Evolutionary conservation across 2,329 filamentous ascomycete species (phyloP), one percentile per base, ranked within the genome.

Genomic region (Epichloe baconii): DNA sequence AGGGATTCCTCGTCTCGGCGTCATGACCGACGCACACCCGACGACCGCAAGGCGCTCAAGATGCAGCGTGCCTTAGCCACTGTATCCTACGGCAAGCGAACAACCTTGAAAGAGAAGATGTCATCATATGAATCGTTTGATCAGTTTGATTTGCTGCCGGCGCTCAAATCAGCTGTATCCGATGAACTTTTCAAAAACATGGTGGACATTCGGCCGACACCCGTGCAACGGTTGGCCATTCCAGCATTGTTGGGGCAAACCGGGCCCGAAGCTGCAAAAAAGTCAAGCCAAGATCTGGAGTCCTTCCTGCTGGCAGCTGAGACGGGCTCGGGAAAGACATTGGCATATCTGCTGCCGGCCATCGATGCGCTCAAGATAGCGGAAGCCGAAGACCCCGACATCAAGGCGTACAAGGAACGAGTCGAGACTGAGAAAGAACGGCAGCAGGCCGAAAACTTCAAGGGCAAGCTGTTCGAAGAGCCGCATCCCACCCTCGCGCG

Each of bases 261-360:
- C 23, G 54, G 55, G 6, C 53, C 59, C 4, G 58, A 58, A 17
- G 56, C 59, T 44, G 47, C 53, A n/a, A 65, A 62, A 49, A 54
- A 48, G 2, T 51, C 59, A 51, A 75, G 62, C 57, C 68, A 69
- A 53, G 77, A 72, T 69, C 54, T 56, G 48, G 54, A 59, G 41
- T 67, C 67, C 1, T 96, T 88, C 62, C 75, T 98, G 12, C 75
- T 98, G 47, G 93, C 93, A 4, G 93, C 93, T 11, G 93, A 98
- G 72, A 98, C 93, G 0, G 93, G 93, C 12, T 97, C 93, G 0
- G 93, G 93, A 54, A 98, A 98, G 73, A 98, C 93, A 1, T 73
- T 98, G 55, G 88, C 93, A 8, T 98, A 98, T 63, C 72, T 97
- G 5, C 69, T 96, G 5, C 94, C 93, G 0, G 77, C 84, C 15